Percentiles rank a stretch among this genome's conserved stretches.
phyloP scores from a whole-genome alignment of 345 rosid genomes.

The Ailanthus altissimus region DNA sequence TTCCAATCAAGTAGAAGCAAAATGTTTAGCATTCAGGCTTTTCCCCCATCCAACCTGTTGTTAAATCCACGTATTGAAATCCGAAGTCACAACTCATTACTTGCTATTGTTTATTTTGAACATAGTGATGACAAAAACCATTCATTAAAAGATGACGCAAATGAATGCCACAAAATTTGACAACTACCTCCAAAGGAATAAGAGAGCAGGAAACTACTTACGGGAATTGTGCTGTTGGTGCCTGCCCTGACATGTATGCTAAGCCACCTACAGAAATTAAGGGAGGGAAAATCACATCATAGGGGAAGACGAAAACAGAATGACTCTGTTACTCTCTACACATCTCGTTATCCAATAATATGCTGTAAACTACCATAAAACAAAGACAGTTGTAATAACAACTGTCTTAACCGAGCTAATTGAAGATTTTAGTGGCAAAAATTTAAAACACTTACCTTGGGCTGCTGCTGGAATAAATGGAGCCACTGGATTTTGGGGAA shows the following conservation, averaged over 20 bases:
- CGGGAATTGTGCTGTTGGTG: constrained; percentile 64
- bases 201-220: constrained; percentile 39
- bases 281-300: not conserved
- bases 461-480: constrained; percentile 48
- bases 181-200: not conserved
- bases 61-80: not conserved
- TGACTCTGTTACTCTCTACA: not conserved
- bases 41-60: not conserved
- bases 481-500: constrained; percentile 52
- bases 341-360: constrained; percentile 8
- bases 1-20: not conserved
- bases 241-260: constrained; percentile 59
- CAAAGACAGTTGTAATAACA: constrained; percentile 1
- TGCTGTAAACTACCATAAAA: constrained; percentile 18
- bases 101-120: not conserved
- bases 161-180: not conserved
- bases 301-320: not conserved
- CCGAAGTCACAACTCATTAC: not conserved
- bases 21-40: not conserved
- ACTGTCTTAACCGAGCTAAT: not conserved
- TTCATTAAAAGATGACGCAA: not conserved
- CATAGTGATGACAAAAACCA: not conserved
- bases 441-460: constrained; percentile 48
- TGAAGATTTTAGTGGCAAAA: constrained; percentile 4
- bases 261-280: constrained; percentile 62